Conservation (phyloP, 2,329 filamentous ascomycete genomes). For the Fusarium sp. region DNA sequence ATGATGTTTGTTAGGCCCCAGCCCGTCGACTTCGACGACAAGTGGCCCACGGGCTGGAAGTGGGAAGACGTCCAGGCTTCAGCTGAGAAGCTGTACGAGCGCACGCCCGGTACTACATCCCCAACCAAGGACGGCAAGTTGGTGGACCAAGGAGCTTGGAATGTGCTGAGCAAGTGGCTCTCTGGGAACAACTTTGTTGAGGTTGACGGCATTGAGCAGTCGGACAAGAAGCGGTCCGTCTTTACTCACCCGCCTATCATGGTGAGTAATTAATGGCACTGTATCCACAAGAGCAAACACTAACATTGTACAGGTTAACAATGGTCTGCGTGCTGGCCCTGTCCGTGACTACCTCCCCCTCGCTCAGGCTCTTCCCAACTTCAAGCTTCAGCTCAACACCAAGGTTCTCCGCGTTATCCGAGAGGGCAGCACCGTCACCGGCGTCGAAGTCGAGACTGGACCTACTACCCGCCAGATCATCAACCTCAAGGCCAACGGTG, state of each 20-base stretch:
- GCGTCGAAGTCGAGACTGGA: conserved; percentile 76
- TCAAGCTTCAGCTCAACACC: conserved; percentile 75
- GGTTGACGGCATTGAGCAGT: conserved; percentile 70
- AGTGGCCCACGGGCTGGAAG: conserved; percentile 78
- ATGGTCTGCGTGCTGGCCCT: conserved; percentile 76
- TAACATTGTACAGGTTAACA: conserved; percentile 66
- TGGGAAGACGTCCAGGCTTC: conserved; percentile 67
- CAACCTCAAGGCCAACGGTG: conserved; percentile 39
- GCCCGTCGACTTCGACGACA: conserved; percentile 75
- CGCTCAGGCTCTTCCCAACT: conserved; percentile 70
- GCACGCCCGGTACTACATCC: conserved; percentile 76
- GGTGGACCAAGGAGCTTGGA: conserved; percentile 75
- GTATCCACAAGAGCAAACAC: not conserved
- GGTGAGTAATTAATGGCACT: conserved; percentile 8
- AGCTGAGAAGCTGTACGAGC: conserved; percentile 71
- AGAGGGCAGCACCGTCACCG: conserved; percentile 70
- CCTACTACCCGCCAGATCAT: conserved; percentile 52
- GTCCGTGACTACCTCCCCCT: conserved; percentile 77
- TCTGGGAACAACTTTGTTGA: conserved; percentile 70
- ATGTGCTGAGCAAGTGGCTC: conserved; percentile 71
- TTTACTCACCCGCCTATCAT: conserved; percentile 66
- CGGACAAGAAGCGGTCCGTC: conserved; percentile 75
- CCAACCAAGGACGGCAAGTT: conserved; percentile 75
- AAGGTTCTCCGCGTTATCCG: conserved; percentile 76
- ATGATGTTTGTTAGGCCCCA: conserved; percentile 77